phyloP scores from a whole-genome alignment of 495 filamentous ascomycete genomes.

The Neurospora sp. region DNA sequence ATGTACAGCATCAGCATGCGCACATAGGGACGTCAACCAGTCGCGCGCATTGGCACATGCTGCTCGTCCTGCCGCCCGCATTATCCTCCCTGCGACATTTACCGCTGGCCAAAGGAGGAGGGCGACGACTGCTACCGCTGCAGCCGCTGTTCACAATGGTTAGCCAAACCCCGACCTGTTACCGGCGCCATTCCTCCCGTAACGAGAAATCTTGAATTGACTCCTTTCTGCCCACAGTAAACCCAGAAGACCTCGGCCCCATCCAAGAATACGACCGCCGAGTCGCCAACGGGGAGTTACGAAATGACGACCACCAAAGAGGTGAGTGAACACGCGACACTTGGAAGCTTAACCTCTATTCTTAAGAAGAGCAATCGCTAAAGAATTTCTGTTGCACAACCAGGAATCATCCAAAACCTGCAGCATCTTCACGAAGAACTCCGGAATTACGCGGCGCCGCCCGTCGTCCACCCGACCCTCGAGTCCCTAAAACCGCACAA shows the following conservation, averaged over 20 bases:
- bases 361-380: background rate
- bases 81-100: constrained; percentile 10
- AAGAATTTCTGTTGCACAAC: background rate
- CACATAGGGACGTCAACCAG: background rate
- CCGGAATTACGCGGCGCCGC: constrained; percentile 57
- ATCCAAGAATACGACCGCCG: constrained; percentile 78
- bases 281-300: constrained; percentile 58
- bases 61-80: constrained; percentile 1
- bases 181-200: background rate
- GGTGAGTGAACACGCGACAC: constrained; percentile 45
- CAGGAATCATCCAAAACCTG: constrained; percentile 77
- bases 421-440: constrained; percentile 86
- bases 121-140: constrained; percentile 21
- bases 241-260: constrained; percentile 50
- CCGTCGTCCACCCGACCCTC: constrained; percentile 66
- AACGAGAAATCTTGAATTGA: background rate
- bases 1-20: constrained; percentile 7
- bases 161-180: background rate
- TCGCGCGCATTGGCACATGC: background rate
- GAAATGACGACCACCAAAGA: constrained; percentile 86
- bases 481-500: constrained; percentile 57
- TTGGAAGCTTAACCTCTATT: background rate
- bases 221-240: constrained; percentile 3
- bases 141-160: constrained; percentile 23
- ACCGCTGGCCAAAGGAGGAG: constrained; percentile 18